Base-by-base conservation (phyloP, 371 early-diverging fungal species). In the Parasitella parasitica region DNA sequence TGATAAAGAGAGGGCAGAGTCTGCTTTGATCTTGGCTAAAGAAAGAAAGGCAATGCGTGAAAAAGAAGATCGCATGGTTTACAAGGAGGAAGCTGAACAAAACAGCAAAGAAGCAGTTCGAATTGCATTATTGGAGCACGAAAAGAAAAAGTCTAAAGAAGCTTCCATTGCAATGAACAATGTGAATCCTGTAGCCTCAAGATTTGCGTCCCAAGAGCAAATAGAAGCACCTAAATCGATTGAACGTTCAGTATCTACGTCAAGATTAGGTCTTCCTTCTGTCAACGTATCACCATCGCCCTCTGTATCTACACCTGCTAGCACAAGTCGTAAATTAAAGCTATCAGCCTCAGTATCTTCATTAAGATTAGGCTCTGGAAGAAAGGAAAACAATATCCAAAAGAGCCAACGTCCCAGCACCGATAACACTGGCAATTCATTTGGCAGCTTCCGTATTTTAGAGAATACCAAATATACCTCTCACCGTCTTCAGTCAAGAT, bases 171-270 rank as follows among this genome's bases (percentile, higher is more conserved):
- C 50, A 8, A 39, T 51, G 9, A 15, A 35, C 1, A 51, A 59
- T 32, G 27, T 39, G 4, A 43, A 35, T 12, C 24, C 48, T 16
- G 5, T 8, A 1, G 7, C 28, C 27, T 2, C 39, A 26, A 15
- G 9, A 38, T 46, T 32, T 9, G 15, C 24, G 18, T 16, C 43
- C 4, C 36, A 35, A 41, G 30, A 43, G 4, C 16, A 30, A 9
- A 4, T 20, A 15, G 28, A 48, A 38, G 2, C 41, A 7, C 36
- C 54, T 5, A 24, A 41, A 9, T 18, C 61, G n/a, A 35, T 35
- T 50, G 69, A 72, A 36, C 49, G 63, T 13, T 73, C 74, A 36
- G 39, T 69, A 2, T 73, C 74, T 15, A 67, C 68, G 0, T 74
- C 75, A 11, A 62, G 75, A 35, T 57, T 70, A 3, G 61, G 58